phyloP scores from a whole-genome alignment of 202 grass and related monocot genomes.

The Hordeum pubiflorum region DNA sequence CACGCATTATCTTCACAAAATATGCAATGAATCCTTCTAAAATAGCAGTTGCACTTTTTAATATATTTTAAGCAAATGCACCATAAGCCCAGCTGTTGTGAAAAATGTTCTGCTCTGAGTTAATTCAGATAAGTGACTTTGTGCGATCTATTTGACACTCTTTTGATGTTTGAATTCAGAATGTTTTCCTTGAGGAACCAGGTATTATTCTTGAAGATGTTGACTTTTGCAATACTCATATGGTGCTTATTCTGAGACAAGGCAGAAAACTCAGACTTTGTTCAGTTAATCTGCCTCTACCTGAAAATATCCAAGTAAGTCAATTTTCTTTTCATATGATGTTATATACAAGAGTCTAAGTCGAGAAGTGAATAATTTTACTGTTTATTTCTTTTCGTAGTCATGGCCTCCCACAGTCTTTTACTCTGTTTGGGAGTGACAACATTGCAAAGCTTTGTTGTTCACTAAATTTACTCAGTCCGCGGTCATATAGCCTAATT shows the following conservation, averaged over 20 bases:
- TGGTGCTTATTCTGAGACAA: constrained; percentile 79
- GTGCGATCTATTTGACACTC: constrained; percentile 9
- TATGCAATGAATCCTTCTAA: neutral
- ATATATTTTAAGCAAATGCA: neutral
- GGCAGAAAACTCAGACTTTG: constrained; percentile 59
- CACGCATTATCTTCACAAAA: neutral
- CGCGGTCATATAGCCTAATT: neutral
- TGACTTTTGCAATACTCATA: constrained; percentile 88
- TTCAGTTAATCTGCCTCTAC: constrained; percentile 64
- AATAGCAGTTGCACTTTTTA: neutral
- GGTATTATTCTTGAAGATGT: constrained; percentile 57
- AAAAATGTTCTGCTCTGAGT: neutral
- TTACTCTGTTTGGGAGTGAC: neutral
- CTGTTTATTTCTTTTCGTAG: constrained; percentile 15
- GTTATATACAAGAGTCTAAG: neutral
- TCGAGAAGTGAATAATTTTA: neutral
- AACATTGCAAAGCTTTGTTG: neutral
- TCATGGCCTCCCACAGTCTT: neutral
- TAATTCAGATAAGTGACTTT: neutral
- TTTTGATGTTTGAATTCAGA: constrained; percentile 40
- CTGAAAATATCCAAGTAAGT: constrained; percentile 53
- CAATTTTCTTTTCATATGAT: constrained; percentile 12
- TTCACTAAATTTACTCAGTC: neutral
- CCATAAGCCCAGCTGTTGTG: neutral
- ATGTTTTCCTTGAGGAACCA: constrained; percentile 60